phyloP scores from a whole-genome alignment of 1,284 basidiomycete species.

The Puccinia triticina region DNA sequence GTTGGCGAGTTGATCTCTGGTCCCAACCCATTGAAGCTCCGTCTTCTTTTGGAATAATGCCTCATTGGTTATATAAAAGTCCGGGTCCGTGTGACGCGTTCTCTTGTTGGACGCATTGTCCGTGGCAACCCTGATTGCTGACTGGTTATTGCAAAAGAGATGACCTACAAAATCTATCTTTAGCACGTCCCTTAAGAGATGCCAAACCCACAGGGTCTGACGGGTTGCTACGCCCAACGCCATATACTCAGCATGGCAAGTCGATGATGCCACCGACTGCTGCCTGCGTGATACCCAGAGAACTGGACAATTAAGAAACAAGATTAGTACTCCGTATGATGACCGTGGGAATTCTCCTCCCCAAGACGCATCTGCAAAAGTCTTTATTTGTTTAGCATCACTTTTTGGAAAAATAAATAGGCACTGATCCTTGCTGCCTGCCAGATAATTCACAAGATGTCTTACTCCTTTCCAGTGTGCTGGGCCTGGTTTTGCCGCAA shows the following conservation, averaged over 20 bases:
- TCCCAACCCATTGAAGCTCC: background rate
- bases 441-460: background rate
- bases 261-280: background rate
- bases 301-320: background rate
- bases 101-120: no score
- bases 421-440: background rate
- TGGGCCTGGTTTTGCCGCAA: background rate
- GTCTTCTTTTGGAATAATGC: background rate
- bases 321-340: background rate
- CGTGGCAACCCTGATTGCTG: no score
- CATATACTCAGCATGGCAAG: constrained; percentile 21
- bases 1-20: background rate
- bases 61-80: background rate
- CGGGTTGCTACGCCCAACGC: background rate
- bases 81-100: background rate
- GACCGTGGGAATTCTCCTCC: constrained; percentile 18
- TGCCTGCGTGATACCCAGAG: background rate
- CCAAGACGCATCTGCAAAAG: constrained; percentile 7
- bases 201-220: background rate
- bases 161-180: background rate
- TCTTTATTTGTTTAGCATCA: background rate
- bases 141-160: background rate
- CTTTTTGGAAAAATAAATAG: background rate
- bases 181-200: background rate
- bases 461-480: background rate